Evolutionary conservation across 148 eudicot species (phyloP).

Genomic region (Spergularia marina): DNA sequence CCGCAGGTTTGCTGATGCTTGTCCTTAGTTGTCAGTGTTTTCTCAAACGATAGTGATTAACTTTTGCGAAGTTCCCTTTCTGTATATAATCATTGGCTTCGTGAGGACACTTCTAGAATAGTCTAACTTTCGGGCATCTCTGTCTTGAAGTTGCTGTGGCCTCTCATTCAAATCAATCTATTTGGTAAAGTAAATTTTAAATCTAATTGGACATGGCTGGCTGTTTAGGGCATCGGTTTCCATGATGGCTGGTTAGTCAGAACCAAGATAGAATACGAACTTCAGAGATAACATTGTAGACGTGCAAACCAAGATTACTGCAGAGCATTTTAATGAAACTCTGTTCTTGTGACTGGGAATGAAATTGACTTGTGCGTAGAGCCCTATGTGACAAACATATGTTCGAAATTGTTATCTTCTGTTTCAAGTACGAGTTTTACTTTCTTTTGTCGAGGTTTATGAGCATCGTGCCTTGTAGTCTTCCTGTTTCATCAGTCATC

Average conservation of each 20-base stretch:
- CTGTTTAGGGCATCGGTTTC: background rate
- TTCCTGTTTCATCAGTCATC: background rate
- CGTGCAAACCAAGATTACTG: background rate
- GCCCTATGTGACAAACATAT: background rate
- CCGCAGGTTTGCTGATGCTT: constrained; percentile 46
- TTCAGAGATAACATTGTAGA: background rate
- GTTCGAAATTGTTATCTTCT: no score
- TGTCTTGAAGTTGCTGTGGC: background rate
- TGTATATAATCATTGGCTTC: background rate
- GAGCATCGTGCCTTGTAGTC: background rate
- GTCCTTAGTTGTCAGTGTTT: constrained; percentile 9
- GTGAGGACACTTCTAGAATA: background rate
- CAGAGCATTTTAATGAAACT: background rate
- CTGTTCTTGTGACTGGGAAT: background rate
- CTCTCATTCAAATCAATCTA: background rate
- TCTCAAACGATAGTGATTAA: background rate
- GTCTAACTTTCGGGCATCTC: background rate
- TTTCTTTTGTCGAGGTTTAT: background rate
- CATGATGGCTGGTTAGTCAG: background rate
- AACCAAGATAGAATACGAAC: background rate
- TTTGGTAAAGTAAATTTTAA: no score
- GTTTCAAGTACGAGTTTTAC: no score
- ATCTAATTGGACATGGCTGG: background rate
- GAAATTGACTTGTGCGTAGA: no score
- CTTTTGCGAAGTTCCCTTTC: background rate